Percentiles rank a stretch among this genome's conserved stretches.
phyloP scores from a whole-genome alignment of 2,329 filamentous ascomycete species.

The Nemania abortiva region DNA sequence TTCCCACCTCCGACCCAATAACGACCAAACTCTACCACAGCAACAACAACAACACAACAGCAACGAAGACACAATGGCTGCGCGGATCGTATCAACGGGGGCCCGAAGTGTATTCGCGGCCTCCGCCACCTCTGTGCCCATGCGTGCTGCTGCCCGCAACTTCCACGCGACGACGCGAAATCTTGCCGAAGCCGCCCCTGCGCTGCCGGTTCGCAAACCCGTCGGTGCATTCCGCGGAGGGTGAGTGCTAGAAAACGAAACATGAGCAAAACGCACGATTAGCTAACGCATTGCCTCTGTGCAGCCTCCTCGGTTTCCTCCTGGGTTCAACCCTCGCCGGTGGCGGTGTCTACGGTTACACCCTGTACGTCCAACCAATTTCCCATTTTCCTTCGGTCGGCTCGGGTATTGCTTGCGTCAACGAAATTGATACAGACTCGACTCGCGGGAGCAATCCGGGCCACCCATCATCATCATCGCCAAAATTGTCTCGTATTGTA shows the following conservation, averaged over 20 bases:
- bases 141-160: constrained; percentile 51
- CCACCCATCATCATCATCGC: background rate
- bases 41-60: background rate
- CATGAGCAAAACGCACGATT: background rate
- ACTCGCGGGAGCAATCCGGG: background rate
- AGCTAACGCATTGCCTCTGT: constrained; percentile 9
- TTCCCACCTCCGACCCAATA: background rate
- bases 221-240: constrained; percentile 72
- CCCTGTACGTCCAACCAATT: constrained; percentile 62
- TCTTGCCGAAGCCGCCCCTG: constrained; percentile 58
- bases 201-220: constrained; percentile 68
- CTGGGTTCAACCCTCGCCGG: constrained; percentile 84
- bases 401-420: background rate
- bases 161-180: constrained; percentile 65
- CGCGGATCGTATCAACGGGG: constrained; percentile 58
- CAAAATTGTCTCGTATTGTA: background rate
- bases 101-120: constrained; percentile 54
- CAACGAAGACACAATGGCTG: constrained; percentile 56
- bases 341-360: constrained; percentile 88
- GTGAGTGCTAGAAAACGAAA: constrained; percentile 55
- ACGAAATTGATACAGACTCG: background rate
- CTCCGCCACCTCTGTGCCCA: constrained; percentile 38
- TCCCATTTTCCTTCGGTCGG: background rate
- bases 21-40: constrained; percentile 7
- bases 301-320: constrained; percentile 90